A percentile compares a stretch with the other conserved stretches of the same genome.
These are phyloP conservation scores for rapeseed (Brassica napus) DNA, from an alignment of 345 rosid genomes.

Conservation along the genomic window Da-Ae NC_063452.1:4012501-4013000, in stretches of 20 bases:
- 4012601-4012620: conserved; percentile 86
- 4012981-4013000: conserved; percentile 94
- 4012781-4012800: conserved; percentile 13
- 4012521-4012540: not conserved
- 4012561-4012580: conserved; percentile 1
- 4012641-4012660: conserved; percentile 90
- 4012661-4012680: conserved; percentile 98
- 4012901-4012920: conserved; percentile 86
- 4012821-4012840: conserved; percentile 83
- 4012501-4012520: conserved; percentile 5
- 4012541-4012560: not conserved
- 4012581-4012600: conserved; percentile 66
- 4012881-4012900: conserved; percentile 84
- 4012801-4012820: conserved; percentile 96
- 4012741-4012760: not conserved
- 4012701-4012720: conserved; percentile 97
- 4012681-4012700: conserved; percentile 99
- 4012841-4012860: conserved; percentile 87
- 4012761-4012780: not conserved
- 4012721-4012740: conserved; percentile 82
- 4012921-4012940: conserved; percentile 86
- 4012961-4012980: conserved; percentile 81
- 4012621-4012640: conserved; percentile 93
- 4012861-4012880: conserved; percentile 76
- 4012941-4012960: conserved; percentile 85